phyloP scores from a whole-genome alignment of 306 rosid species.

The Macrotyloma uniflorum region DNA sequence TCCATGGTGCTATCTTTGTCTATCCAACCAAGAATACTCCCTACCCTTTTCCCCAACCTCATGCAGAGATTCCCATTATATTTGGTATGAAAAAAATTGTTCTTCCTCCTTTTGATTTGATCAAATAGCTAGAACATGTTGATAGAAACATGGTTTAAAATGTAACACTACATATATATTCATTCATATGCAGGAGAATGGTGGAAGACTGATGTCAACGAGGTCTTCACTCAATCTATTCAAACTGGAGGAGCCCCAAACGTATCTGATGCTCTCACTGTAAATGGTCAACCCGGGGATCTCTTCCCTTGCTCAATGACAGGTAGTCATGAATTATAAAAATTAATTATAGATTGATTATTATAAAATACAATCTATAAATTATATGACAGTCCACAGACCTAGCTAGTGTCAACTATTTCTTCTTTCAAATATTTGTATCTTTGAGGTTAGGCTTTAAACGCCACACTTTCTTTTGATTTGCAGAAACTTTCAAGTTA shows the following conservation, averaged over 20 bases:
- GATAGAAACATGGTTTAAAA: neutral
- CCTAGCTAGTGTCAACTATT: neutral
- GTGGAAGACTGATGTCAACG: slow-evolving; percentile 60
- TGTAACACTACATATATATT: neutral
- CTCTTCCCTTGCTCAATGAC: slow-evolving; percentile 36
- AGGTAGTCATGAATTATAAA: neutral
- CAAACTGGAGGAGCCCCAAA: slow-evolving; percentile 47
- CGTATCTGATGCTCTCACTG: slow-evolving; percentile 42
- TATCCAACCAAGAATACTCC: slow-evolving; percentile 37
- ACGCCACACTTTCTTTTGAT: neutral
- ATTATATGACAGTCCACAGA: no score
- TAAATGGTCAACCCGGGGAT: slow-evolving; percentile 52
- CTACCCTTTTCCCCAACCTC: slow-evolving; percentile 52
- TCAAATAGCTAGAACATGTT: neutral
- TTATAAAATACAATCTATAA: no score
- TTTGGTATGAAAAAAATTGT: slow-evolving; percentile 40
- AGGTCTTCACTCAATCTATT: slow-evolving; percentile 31
- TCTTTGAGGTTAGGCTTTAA: neutral
- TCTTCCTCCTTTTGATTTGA: neutral
- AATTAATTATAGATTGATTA: no score
- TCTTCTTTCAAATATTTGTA: neutral
- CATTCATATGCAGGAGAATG: slow-evolving; percentile 48
- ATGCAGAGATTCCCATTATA: slow-evolving; percentile 48
- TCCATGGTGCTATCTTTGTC: slow-evolving; percentile 54
- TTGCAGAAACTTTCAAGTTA: slow-evolving; percentile 43